Evolutionary conservation across 352 stramenopile genomes (phyloP).

Genomic region (Thalassiosira oceanica): DNA sequence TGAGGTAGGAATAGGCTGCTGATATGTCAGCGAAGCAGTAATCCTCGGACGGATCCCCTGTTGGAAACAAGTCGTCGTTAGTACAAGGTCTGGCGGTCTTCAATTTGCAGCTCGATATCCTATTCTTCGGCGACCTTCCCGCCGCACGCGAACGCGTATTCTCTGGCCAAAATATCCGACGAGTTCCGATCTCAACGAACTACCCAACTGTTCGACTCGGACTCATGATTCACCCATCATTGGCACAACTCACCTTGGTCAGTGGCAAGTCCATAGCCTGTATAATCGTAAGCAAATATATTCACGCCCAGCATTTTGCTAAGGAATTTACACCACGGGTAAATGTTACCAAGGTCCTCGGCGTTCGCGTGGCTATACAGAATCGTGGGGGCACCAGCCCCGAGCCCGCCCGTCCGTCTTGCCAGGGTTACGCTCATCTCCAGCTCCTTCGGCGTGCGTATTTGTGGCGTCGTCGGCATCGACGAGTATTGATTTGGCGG

Average conservation of each 20-base stretch:
- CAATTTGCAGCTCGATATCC: no score
- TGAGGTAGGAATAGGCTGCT: constrained; percentile 68
- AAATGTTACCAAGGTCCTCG: constrained; percentile 81
- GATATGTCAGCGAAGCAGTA: constrained; percentile 69
- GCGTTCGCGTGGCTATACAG: constrained; percentile 83
- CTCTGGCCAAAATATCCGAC: no score
- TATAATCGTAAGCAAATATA: constrained; percentile 84
- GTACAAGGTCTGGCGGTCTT: no score
- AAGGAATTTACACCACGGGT: constrained; percentile 80
- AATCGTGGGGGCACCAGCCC: constrained; percentile 48
- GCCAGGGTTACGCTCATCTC: constrained; percentile 18
- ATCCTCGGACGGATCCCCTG: constrained; percentile 67
- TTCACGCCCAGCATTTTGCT: constrained; percentile 81
- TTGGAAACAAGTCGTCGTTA: no score
- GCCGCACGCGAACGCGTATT: no score
- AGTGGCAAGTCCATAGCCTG: constrained; percentile 81
- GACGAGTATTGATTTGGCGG: neutral
- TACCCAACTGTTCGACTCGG: no score
- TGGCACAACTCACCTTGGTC: no score
- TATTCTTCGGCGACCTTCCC: no score
- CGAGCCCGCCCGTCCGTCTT: neutral
- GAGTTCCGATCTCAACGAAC: no score
- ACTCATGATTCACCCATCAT: no score
- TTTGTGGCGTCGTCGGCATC: constrained; percentile 39
- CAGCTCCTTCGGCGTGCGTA: constrained; percentile 46